Base-by-base conservation (phyloP, 371 early-diverging fungal genomes). In the Syncephalastrum contaminatum region DNA sequence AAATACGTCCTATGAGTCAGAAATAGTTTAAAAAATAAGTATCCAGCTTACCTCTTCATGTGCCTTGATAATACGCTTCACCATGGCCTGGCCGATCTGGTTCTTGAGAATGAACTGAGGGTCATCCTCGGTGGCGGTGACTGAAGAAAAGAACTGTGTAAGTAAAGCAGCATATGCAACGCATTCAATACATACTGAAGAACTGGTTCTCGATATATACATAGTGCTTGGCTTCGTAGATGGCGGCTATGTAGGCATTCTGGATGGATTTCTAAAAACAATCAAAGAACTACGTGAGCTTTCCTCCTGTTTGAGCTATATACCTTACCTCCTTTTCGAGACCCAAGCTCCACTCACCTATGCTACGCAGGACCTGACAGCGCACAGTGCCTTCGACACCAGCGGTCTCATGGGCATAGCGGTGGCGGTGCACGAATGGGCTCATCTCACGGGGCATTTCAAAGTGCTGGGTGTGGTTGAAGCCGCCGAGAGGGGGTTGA, bases 141-240 rank as follows among this genome's bases (percentile, higher is more conserved):
- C 84, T 84, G 56, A 36, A 62, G 51, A 43, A 55, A 24, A 42
- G 18, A 47, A 40, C 15, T 46, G 12, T 53, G 8, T 53, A 19
- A 27, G 14, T 15, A 4, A 12, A 18, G 25, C 2, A 16, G 5
- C 10, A n/a, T 12, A 41, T 25, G 43, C 24, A 27, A 15, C 12
- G 39, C 15, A 41, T 2, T 19, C 7, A 42, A 40, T n/a, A 70
- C 80, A 74, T 82, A 83, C 90, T 88, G 67, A 97, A 97, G 75
- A 96, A 96, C 70, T 97, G 97, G 66, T 97, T 96, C 69, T 97
- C 96, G 60, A 97, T 96, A 70, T 97, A 97, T 22, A 97, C 77
- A 67, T 86, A 95, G 62, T 93, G 89, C 67, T 90, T 69, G 4
- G 97, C 82, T 16, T 77, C 75, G 36, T 61, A 67, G 53, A 97